A percentile compares a stretch with the other conserved stretches of the same genome.
Conservation (phyloP, 192 early-diverging fungal genomes). For the Umbelopsis sp. region DNA sequence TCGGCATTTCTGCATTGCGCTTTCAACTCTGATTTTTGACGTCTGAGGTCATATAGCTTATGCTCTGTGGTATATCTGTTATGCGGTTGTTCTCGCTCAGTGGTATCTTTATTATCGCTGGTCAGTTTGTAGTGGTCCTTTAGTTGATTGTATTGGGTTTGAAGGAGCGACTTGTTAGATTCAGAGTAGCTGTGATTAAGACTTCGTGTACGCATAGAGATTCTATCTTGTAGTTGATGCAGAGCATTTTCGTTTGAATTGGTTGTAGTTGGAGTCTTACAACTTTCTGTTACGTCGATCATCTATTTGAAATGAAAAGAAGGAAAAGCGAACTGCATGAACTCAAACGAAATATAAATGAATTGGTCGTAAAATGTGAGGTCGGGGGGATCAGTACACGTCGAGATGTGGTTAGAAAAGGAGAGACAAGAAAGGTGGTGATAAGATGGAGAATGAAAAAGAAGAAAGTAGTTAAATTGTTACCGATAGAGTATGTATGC, state of each 20-base stretch:
- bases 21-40: conserved; percentile 10
- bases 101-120: not conserved
- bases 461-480: not conserved
- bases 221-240: conserved; percentile 6
- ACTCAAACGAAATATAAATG: not conserved
- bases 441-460: not conserved
- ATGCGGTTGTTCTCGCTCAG: not conserved
- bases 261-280: not conserved
- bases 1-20: not conserved
- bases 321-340: not conserved
- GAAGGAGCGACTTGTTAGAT: not conserved
- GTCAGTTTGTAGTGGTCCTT: not conserved
- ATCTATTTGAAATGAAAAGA: not conserved
- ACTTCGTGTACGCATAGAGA: not conserved
- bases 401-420: not conserved
- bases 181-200: not conserved
- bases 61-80: not conserved
- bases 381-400: not conserved
- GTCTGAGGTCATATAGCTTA: not conserved
- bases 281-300: not conserved
- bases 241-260: not conserved
- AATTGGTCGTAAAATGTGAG: not conserved
- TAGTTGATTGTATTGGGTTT: not conserved
- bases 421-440: not conserved
- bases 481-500: not conserved